These are phyloP conservation scores for Globisporangium irregulare DNA, from an alignment of 352 stramenopile species.

Conservation along the genomic window DNA sequence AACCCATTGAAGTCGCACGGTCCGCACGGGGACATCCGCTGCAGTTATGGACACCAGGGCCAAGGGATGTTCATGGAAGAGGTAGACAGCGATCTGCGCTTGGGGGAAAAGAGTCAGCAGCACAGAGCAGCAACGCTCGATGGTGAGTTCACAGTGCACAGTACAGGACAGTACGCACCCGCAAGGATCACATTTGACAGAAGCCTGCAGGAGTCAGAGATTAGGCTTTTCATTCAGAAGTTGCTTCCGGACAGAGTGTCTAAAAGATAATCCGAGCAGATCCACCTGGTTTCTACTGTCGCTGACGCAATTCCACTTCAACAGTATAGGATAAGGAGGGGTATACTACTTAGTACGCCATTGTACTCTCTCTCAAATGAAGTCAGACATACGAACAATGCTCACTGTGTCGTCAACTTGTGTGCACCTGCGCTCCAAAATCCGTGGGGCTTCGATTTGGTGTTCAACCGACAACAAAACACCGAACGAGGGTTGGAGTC, in stretches of 20 bases:
- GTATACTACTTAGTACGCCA: too few species aligned
- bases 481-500: too few species aligned
- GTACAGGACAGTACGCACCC: neutral
- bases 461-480: too few species aligned
- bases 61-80: neutral
- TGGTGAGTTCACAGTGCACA: neutral
- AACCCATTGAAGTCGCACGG: neutral
- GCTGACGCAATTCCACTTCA: neutral
- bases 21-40: neutral
- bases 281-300: neutral
- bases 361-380: too few species aligned
- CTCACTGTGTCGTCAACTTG: neutral
- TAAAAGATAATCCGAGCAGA: neutral
- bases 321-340: neutral
- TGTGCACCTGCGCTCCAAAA: neutral
- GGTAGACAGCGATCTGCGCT: neutral
- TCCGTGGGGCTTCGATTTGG: too few species aligned
- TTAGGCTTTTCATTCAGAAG: neutral
- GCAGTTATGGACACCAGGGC: neutral
- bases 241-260: neutral
- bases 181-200: neutral
- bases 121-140: neutral
- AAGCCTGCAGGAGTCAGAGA: neutral
- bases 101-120: neutral
- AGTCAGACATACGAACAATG: too few species aligned